phyloP scores from a whole-genome alignment of 1,284 basidiomycete genomes.

The Gymnopus androsaceus region DNA sequence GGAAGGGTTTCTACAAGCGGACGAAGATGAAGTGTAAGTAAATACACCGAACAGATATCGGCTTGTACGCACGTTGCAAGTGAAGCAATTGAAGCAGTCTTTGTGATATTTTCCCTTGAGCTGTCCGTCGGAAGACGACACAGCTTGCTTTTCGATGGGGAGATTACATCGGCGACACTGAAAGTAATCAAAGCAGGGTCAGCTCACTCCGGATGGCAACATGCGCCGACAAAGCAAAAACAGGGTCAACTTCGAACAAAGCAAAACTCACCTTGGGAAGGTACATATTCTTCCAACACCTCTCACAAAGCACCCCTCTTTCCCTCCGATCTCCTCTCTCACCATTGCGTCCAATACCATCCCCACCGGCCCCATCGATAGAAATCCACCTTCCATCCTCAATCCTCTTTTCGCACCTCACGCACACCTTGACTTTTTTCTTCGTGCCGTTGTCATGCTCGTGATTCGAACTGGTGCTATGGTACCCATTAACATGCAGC shows the following conservation, averaged over 20 bases:
- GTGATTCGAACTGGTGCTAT: background rate
- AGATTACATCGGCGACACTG: constrained; percentile 83
- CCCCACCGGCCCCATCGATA: constrained; percentile 62
- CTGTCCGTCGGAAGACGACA: constrained; percentile 89
- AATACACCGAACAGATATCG: background rate
- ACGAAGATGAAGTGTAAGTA: constrained; percentile 5
- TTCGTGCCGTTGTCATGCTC: constrained; percentile 26
- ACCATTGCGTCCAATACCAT: background rate
- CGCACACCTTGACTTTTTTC: constrained; percentile 49
- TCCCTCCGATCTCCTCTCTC: background rate
- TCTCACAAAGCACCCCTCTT: constrained; percentile 69
- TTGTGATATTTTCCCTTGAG: constrained; percentile 91
- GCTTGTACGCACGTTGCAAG: constrained; percentile 63
- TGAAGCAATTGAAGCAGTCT: constrained; percentile 84
- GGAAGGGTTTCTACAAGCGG: constrained; percentile 73
- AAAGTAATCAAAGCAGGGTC: constrained; percentile 11
- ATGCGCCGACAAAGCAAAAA: background rate
- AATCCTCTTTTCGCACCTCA: constrained; percentile 67
- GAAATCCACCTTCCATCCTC: constrained; percentile 80
- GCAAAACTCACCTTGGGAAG: constrained; percentile 70
- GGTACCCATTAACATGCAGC: background rate
- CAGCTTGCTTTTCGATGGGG: constrained; percentile 86
- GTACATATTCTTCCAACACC: constrained; percentile 93
- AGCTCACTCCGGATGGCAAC: background rate
- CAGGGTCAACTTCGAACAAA: constrained; percentile 11